Evolutionary conservation across 1,284 basidiomycete genomes (phyloP), one percentile per base, ranked within the genome.

Genomic region (Sphaerobolus stellatus): DNA sequence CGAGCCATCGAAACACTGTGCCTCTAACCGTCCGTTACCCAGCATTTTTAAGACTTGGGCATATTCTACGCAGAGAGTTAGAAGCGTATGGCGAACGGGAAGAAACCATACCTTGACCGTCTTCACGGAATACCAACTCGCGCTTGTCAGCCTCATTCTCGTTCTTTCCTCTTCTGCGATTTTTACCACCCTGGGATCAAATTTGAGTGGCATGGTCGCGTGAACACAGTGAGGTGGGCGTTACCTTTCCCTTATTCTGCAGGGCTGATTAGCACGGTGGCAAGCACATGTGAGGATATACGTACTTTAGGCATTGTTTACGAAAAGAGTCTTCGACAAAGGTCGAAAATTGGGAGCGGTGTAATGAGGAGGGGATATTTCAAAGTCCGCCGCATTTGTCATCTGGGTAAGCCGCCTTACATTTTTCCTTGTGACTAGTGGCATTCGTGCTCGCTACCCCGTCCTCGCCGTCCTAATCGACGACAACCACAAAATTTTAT

Each of bases 11-110:
- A 99, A 98, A 77, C 97, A 98, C 67, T 91, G 87, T 5, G 96
- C 96, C 76, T 98, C 96, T 58, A 99, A 75, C 48, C 96, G 87
- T 40, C 97, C 97, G 70, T 99, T 99, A 52, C 97, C 97, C 51
- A 99, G 82, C 97, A 99, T 99, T 79, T 98, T 98, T 52, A 80
- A 86, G 41, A 99, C 97, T 73, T 99, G 97, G 20, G 95, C 97
- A 72, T 99, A 99, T 73, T 99, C 95, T 83, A n/a, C n/a, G n/a
- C n/a, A n/a, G n/a, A n/a, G n/a, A n/a, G n/a, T n/a, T n/a, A n/a
- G n/a, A n/a, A n/a, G n/a, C n/a, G n/a, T n/a, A n/a, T n/a, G n/a
- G n/a, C n/a, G n/a, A n/a, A n/a, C n/a, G n/a, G n/a, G n/a, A 24
- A 24, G 8, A n/a, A n/a, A 6, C 71, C 74, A 52, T 52, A 83